Evolutionary conservation across 495 filamentous ascomycete genomes (phyloP), one percentile per base, ranked within the genome.

Genomic region (Cercophora sp.): DNA sequence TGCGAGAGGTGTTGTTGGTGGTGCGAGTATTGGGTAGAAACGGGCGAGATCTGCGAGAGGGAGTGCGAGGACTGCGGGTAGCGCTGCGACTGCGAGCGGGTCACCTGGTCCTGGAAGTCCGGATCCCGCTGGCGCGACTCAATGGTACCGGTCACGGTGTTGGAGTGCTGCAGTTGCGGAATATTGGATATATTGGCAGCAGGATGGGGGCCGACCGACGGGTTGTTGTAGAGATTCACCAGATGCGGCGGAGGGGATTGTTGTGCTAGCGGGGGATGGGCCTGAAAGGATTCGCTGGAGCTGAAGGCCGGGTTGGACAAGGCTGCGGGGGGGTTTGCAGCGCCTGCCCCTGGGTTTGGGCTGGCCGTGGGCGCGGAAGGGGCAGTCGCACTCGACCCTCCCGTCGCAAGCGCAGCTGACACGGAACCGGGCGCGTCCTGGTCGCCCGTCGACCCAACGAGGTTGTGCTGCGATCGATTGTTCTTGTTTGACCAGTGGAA

Each of bases 401-500:
- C n/a, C n/a, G n/a, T n/a, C n/a, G 43, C 52, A 56, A 55, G 41
- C 57, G 57, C 48, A 60, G 60, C 50, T 60, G 61, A 31, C 51
- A 55, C 35, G 40, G 61, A 43, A 55, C 43, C 40, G 43, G 56
- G n/a, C 45, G 54, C 42, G 55, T 61, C 64, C 25, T 67, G 62
- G 35, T 62, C 57, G 27, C 42, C 56, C 52, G 62, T 60, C 48
- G 67, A 56, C 67, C 71, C 73, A 51, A 72, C 67, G 43, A 76
- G 62, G 48, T 72, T 75, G 59, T 75, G 73, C 61, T 76, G 73
- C 68, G 73, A 75, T 58, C 70, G 71, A 62, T 74, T 75, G 68
- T 68, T 72, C 48, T 69, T 73, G 61, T 69, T 70, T 65, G 73
- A 57, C 62, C 72, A 70, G 65, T 69, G 66, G 62, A 73, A 76